Base-by-base conservation (phyloP, 371 early-diverging fungal genomes). In the Apophysomyces ossiformis region DNA sequence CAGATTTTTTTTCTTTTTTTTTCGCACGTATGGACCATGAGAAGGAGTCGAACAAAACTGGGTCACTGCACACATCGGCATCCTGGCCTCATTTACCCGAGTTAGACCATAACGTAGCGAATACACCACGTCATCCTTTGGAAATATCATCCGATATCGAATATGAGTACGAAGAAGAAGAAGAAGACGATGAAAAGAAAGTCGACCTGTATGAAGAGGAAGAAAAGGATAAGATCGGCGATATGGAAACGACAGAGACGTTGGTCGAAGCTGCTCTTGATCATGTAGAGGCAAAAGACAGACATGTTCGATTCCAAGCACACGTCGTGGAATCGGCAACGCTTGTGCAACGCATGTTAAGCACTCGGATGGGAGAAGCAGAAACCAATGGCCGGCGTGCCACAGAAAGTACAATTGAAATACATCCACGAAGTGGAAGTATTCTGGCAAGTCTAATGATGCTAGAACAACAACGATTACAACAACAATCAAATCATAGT, bases 261-360 rank as follows among this genome's bases (percentile, higher is more conserved):
- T 57, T 79, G 5, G 75, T 77, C 5, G 75, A 77, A 45, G 80
- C 75, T 13, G 75, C 77, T 13, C 56, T 79, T 26, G 75, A 77
- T 44, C 70, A 74, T 46, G 69, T 62, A 0, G 76, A 77, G 39
- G 78, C 76, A 0, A 70, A 68, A 46, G 76, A 77, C 26, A 69
- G 81, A 37, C 81, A 81, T 72, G 71, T 70, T 38, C 64, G 71
- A 15, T 81, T 77, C 63, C 69, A 63, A 46, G 73, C 74, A 35
- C 81, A 77, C 67, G 67, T 81, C 16, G 71, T 69, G 18, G 76
- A 81, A 64, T 76, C 81, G 2, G 76, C 74, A 4, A 61, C 72
- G 18, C 58, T 81, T 32, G 75, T 81, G 7, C 68, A 81, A 41
- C 75, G 69, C 1, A 72, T 81, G 71, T 54, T 77, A 11, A 69